Percentiles rank a stretch among this genome's conserved stretches.
phyloP scores from a whole-genome alignment of 1,139 yeast species.

The Zygoascus meyerae region DNA sequence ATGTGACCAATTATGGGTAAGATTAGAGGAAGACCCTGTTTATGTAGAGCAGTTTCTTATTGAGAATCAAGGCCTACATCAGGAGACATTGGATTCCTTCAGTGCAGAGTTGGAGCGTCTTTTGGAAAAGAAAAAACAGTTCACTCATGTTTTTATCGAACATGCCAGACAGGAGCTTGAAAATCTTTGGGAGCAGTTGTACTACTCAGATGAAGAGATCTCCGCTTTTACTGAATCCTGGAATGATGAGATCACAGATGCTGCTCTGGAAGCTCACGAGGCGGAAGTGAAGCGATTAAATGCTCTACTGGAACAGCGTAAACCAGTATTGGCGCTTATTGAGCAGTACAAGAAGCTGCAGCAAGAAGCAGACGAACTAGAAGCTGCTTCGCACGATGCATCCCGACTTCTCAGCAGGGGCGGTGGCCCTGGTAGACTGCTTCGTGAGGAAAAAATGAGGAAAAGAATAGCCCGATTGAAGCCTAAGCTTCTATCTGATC shows the following conservation, averaged over 20 bases:
- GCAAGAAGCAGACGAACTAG: slow-evolving; percentile 57
- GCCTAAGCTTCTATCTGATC: slow-evolving; percentile 54
- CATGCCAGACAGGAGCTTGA: slow-evolving; percentile 56
- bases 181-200: slow-evolving; percentile 57
- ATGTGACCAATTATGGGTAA: slow-evolving; percentile 28
- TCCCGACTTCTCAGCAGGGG: slow-evolving; percentile 70
- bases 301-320: slow-evolving; percentile 45
- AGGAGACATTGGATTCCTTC: slow-evolving; percentile 35
- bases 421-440: slow-evolving; percentile 42
- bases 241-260: slow-evolving; percentile 46
- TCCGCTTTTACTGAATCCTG: slow-evolving; percentile 36
- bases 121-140: slow-evolving; percentile 52
- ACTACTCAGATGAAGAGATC: slow-evolving; percentile 46
- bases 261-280: slow-evolving; percentile 55
- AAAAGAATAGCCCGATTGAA: slow-evolving; percentile 58
- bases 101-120: slow-evolving; percentile 55
- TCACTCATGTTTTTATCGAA: slow-evolving; percentile 60
- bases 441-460: slow-evolving; percentile 74
- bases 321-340: slow-evolving; percentile 51
- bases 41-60: slow-evolving; percentile 24
- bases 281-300: slow-evolving; percentile 50
- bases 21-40: slow-evolving; percentile 21
- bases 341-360: slow-evolving; percentile 51
- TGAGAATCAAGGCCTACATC: slow-evolving; percentile 30
- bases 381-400: slow-evolving; percentile 70